These are phyloP conservation scores for Aschersonia sp. DNA, from an alignment of 2,329 filamentous ascomycete species.

Conservation along the genomic window DNA sequence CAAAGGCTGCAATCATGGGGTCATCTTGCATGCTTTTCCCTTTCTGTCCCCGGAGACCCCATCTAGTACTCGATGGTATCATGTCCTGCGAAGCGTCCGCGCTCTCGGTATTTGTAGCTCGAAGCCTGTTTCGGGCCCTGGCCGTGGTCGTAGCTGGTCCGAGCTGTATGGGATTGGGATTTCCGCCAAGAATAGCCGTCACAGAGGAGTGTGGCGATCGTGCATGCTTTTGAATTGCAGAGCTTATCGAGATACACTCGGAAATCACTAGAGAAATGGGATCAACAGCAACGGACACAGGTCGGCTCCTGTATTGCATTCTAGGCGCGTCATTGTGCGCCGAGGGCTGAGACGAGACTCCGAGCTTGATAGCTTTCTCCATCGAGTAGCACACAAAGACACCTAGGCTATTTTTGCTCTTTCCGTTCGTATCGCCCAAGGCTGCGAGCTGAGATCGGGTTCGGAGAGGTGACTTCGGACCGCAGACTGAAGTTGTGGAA, in stretches of 20 bases:
- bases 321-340: constrained; percentile 20
- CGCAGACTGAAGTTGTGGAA: too few species aligned
- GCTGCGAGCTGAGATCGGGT: too few species aligned
- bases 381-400: neutral
- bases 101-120: constrained; percentile 15
- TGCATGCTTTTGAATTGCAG: constrained; percentile 93
- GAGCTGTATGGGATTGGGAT: constrained; percentile 41
- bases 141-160: constrained; percentile 29
- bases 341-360: neutral
- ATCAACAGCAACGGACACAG: constrained; percentile 71
- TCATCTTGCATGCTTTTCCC: constrained; percentile 97
- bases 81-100: constrained; percentile 34
- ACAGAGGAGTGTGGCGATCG: constrained; percentile 94
- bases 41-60: constrained; percentile 88
- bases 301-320: constrained; percentile 45
- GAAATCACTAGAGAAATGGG: constrained; percentile 89
- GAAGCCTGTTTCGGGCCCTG: constrained; percentile 26
- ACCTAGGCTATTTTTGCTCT: too few species aligned
- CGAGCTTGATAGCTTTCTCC: neutral
- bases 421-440: too few species aligned
- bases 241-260: constrained; percentile 97
- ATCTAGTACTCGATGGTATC: constrained; percentile 55
- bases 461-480: too few species aligned
- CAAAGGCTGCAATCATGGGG: constrained; percentile 88
- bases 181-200: constrained; percentile 81